Conservation (phyloP, 176 grass and related monocot species). For the Oryza australiensis region DNA sequence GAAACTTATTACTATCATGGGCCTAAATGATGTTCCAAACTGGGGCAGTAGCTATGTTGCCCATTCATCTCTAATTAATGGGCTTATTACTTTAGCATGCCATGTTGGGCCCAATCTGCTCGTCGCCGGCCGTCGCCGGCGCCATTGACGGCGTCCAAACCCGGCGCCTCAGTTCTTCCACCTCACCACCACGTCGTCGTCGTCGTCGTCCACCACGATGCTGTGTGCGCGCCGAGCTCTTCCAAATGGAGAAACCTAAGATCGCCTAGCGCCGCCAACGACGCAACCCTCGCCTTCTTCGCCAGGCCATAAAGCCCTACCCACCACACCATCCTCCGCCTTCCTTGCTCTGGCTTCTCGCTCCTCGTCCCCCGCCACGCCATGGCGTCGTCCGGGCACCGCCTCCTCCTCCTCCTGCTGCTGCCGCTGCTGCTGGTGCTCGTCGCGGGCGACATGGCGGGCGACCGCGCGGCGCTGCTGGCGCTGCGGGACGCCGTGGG, state of each 20-base stretch:
- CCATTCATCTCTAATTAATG: no score
- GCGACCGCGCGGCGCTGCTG: conserved; percentile 61
- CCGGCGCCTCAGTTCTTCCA: conserved; percentile 39
- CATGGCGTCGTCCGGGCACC: conserved; percentile 23
- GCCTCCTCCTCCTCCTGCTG: neutral
- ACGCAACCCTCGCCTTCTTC: no score
- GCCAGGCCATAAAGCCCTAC: neutral
- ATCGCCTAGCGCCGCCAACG: no score
- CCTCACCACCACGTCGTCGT: neutral
- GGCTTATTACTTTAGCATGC: no score
- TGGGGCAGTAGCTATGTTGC: no score
- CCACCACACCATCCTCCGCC: neutral
- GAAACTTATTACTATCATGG: no score
- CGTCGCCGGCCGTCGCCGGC: neutral
- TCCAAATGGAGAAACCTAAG: neutral
- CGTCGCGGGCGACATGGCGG: neutral
- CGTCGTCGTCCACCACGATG: conserved; percentile 37
- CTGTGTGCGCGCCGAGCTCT: neutral
- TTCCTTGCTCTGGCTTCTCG: neutral
- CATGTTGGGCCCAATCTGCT: no score
- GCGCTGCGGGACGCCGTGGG: conserved; percentile 32
- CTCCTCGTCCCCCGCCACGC: no score
- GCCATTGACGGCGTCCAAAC: conserved; percentile 24
- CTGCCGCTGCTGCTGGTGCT: neutral
- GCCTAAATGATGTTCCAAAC: no score